Base-by-base conservation (phyloP, 257 asterid genomes). In the Orobanche coerulescens region DNA sequence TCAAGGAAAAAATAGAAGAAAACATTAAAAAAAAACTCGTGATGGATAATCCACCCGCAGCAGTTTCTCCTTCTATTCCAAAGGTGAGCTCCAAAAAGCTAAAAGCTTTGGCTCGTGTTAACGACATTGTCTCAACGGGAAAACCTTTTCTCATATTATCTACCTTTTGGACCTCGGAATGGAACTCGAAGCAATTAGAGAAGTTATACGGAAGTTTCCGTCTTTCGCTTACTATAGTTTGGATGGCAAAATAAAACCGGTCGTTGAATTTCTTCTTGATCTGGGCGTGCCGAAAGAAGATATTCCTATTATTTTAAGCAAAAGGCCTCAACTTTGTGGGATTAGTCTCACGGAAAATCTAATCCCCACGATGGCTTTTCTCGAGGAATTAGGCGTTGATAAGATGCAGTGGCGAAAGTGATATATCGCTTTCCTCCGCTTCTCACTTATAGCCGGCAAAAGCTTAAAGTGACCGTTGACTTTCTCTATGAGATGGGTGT, bases 251-350 rank as follows among this genome's bases (percentile, higher is more conserved):
- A 86, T 92, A 76, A 92, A 81, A 70, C 98, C 95, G 0, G 79
- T 84, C 2, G 94, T 92, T 34, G 95, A 88, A 37, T 92, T 88
- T 74, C 96, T 92, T 66, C 83, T 92, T 20, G 85, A 86, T 58
- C 80, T 88, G 37, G 96, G 98, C 2, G 74, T 92, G 36, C 81
- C 85, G 11, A 81, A 79, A 68, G 69, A 79, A 0, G 87, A 86
- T 49, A 86, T 92, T 47, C 91, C 95, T 43, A 75, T 67, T 16
- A 88, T 92, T 62, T 67, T 92, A 52, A 76, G 62, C 73, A 86
- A 82, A 76, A 76, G 98, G 77, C 98, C 96, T 81, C 98, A 86
- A 72, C 94, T 92, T 53, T 86, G 95, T 74, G 96, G 98, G 56
- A 92, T 92, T 39, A 92, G 96, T 61, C 93, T 92, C 53, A 79